Evolutionary conservation across 164 flowering plant species (phyloP).

Genomic region (Nymphaea colorata): DNA sequence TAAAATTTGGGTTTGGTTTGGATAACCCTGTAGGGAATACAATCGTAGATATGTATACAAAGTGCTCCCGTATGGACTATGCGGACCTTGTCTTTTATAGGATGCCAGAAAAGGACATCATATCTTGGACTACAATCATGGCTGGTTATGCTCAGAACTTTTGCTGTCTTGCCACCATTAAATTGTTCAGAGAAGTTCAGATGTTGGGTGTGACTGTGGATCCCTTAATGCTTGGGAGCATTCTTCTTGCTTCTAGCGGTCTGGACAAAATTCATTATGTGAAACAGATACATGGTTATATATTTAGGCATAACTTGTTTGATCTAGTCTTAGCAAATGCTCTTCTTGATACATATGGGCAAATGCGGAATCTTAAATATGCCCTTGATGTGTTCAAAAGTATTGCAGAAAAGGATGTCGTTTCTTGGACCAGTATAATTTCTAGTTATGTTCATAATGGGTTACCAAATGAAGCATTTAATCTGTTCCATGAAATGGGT

Average conservation of each 20-base stretch:
- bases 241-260: constrained; percentile 48
- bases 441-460: constrained; percentile 41
- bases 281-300: constrained; percentile 52
- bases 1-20: constrained; percentile 40
- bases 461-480: constrained; percentile 55
- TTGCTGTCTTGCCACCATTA: constrained; percentile 25
- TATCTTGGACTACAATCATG: constrained; percentile 45
- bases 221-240: constrained; percentile 56
- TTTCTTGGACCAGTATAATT: constrained; percentile 83
- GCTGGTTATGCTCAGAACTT: constrained; percentile 28
- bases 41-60: constrained; percentile 75
- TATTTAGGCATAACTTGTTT: constrained; percentile 31
- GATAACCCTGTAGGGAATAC: constrained; percentile 62
- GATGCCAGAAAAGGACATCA: constrained; percentile 34
- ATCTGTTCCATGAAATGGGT: constrained; percentile 31
- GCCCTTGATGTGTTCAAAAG: constrained; percentile 38
- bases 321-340: constrained; percentile 50
- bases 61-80: constrained; percentile 31
- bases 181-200: constrained; percentile 36
- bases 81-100: constrained; percentile 37
- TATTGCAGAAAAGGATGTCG: constrained; percentile 46
- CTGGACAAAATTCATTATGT: constrained; percentile 24
- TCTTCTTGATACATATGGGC: constrained; percentile 55
- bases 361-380: constrained; percentile 36
- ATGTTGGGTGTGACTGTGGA: constrained; percentile 36